Evolutionary conservation across 2,329 filamentous ascomycete genomes (phyloP).

Genomic region (Coniochaeta prunicola): DNA sequence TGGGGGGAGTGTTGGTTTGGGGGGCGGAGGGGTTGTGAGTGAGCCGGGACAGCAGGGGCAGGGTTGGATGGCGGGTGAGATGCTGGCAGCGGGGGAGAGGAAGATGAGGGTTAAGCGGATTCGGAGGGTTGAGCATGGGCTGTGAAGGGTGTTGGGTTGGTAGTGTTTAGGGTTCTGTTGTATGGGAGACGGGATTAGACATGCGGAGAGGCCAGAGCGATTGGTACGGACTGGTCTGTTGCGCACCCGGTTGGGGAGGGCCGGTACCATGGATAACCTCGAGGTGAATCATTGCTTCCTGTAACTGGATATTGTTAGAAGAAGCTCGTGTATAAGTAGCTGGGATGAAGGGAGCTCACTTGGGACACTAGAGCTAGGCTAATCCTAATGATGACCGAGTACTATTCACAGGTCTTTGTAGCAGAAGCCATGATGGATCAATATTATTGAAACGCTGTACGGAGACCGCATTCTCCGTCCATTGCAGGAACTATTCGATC

Average conservation of each 20-base stretch:
- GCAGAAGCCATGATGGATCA: neutral
- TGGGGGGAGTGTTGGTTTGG: neutral
- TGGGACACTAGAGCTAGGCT: neutral
- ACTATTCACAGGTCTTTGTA: neutral
- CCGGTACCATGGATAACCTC: neutral
- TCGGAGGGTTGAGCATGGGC: neutral
- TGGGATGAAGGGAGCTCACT: neutral
- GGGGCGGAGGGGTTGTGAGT: neutral
- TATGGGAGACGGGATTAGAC: neutral
- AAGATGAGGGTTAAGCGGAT: neutral
- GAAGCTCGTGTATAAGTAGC: neutral
- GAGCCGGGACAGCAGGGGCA: neutral
- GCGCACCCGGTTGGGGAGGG: neutral
- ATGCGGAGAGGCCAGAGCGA: no score
- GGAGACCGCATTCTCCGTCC: neutral
- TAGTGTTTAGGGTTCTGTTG: neutral
- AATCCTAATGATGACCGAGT: neutral
- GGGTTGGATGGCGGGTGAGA: neutral
- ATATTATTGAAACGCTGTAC: neutral
- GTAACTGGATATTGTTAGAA: neutral
- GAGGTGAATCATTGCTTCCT: neutral
- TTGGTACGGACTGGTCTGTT: neutral
- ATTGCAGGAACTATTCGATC: neutral
- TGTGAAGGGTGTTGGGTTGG: neutral
- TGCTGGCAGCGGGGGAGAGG: neutral